These are phyloP conservation scores for Penicillium fimorum DNA, from an alignment of 495 filamentous ascomycete genomes.

Conservation along the genomic window DNA sequence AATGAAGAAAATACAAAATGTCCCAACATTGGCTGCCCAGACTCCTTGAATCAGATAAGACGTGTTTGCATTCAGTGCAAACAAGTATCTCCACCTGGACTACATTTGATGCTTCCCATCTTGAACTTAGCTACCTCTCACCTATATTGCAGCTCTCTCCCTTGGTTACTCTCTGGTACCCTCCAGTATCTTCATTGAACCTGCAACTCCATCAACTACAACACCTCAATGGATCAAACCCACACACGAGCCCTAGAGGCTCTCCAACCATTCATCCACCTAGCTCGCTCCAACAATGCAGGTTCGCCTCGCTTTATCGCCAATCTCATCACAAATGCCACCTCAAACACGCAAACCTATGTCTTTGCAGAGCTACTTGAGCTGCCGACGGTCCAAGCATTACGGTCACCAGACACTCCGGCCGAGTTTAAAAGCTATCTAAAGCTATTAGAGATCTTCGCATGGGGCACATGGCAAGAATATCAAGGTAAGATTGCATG, in stretches of 20 bases:
- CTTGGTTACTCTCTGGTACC: conserved; percentile 4
- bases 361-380: conserved; percentile 93
- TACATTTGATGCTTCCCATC: conserved; percentile 18
- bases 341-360: conserved; percentile 81
- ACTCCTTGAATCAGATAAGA: conserved; percentile 12
- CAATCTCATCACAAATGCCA: conserved; percentile 84
- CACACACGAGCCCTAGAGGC: conserved; percentile 77
- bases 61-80: conserved; percentile 27
- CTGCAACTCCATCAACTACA: background rate
- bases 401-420: conserved; percentile 50
- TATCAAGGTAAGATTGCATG: conserved; percentile 59
- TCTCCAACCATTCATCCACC: conserved; percentile 82
- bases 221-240: conserved; percentile 68
- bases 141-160: conserved; percentile 16
- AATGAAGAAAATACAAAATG: background rate
- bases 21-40: no score
- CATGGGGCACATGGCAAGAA: conserved; percentile 82
- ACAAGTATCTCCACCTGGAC: conserved; percentile 13
- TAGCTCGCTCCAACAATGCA: conserved; percentile 71
- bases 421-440: conserved; percentile 57
- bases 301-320: conserved; percentile 78
- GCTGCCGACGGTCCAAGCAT: conserved; percentile 74
- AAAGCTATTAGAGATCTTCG: conserved; percentile 83
- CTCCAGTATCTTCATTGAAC: background rate
- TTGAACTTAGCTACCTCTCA: conserved; percentile 11